A percentile compares a stretch with the other conserved stretches of the same genome.
phyloP scores from a whole-genome alignment of 768 basidiomycete species.

The Lyophyllum decastes region DNA sequence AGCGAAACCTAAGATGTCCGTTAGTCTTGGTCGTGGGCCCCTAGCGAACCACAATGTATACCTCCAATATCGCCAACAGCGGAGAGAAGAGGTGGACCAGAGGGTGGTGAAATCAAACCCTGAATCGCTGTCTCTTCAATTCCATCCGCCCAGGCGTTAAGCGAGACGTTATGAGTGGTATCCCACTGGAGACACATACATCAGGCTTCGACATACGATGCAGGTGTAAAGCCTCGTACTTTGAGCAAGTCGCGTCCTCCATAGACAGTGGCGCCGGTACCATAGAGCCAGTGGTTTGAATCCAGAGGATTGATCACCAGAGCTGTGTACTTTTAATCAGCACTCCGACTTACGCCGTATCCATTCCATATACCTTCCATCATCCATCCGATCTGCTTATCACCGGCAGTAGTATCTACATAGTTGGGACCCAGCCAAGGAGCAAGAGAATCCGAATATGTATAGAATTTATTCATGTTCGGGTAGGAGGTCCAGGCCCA shows the following conservation, averaged over 20 bases:
- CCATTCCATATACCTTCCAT: slow-evolving; percentile 50
- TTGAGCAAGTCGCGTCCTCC: slow-evolving; percentile 57
- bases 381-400: slow-evolving; percentile 68
- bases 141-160: slow-evolving; percentile 62
- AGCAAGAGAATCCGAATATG: slow-evolving; percentile 53
- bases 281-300: slow-evolving; percentile 70
- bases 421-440: slow-evolving; percentile 60
- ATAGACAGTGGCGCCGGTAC: slow-evolving; percentile 67
- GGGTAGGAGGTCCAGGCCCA: slow-evolving; percentile 58
- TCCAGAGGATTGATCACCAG: slow-evolving; percentile 66
- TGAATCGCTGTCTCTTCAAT: slow-evolving; percentile 65
- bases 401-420: slow-evolving; percentile 43
- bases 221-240: slow-evolving; percentile 17
- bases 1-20: slow-evolving; percentile 40
- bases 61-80: slow-evolving; percentile 57
- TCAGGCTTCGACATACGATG: not conserved
- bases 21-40: not conserved
- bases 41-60: slow-evolving; percentile 18
- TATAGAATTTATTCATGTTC: slow-evolving; percentile 48
- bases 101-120: slow-evolving; percentile 60
- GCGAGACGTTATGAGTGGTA: slow-evolving; percentile 54
- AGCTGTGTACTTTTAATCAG: slow-evolving; percentile 27
- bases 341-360: not conserved
- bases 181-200: slow-evolving; percentile 48
- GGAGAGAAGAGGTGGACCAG: slow-evolving; percentile 57